These are phyloP conservation scores for Acrocalymma vagum DNA, from an alignment of 2,329 filamentous ascomycete species.

Conservation along the genomic window DNA sequence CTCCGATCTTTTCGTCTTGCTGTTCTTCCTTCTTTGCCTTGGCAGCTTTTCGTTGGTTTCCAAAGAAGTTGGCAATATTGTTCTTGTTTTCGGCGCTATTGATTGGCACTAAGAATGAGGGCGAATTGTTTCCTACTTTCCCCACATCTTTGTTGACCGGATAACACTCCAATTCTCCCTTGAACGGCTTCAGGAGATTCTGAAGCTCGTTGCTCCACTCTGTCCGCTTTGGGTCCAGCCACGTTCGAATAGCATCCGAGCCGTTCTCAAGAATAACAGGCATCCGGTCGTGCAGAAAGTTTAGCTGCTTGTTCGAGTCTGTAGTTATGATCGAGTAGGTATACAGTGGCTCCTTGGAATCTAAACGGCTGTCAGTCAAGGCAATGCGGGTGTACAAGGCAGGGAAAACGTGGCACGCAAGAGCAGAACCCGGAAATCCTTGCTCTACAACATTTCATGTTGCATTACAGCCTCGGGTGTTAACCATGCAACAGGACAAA, in stretches of 20 bases:
- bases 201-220: slow-evolving; percentile 85
- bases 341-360: slow-evolving; percentile 74
- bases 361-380: slow-evolving; percentile 48
- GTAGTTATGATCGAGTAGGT: slow-evolving; percentile 97
- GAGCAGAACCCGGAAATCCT: slow-evolving; percentile 23
- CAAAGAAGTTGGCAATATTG: slow-evolving; percentile 95
- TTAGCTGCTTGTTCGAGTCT: slow-evolving; percentile 80
- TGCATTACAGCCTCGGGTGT: slow-evolving; percentile 3
- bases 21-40: slow-evolving; percentile 28
- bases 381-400: slow-evolving; percentile 18
- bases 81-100: slow-evolving; percentile 87
- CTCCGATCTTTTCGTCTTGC: slow-evolving; percentile 20
- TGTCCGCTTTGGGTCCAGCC: slow-evolving; percentile 77
- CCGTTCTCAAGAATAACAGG: slow-evolving; percentile 87
- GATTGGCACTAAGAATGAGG: slow-evolving; percentile 82
- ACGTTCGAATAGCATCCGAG: slow-evolving; percentile 73
- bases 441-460: slow-evolving; percentile 15
- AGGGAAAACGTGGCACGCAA: slow-evolving; percentile 26
- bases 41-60: slow-evolving; percentile 59
- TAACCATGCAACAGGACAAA: slow-evolving; percentile 9
- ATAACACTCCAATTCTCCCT: slow-evolving; percentile 83
- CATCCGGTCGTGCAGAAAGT: slow-evolving; percentile 94
- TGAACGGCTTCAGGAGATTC: slow-evolving; percentile 77
- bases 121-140: slow-evolving; percentile 91
- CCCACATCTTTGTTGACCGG: slow-evolving; percentile 88